These are phyloP conservation scores for Solanum hybrid DNA, from an alignment of 305 asterid genomes.

Conservation along the genomic window DNA sequence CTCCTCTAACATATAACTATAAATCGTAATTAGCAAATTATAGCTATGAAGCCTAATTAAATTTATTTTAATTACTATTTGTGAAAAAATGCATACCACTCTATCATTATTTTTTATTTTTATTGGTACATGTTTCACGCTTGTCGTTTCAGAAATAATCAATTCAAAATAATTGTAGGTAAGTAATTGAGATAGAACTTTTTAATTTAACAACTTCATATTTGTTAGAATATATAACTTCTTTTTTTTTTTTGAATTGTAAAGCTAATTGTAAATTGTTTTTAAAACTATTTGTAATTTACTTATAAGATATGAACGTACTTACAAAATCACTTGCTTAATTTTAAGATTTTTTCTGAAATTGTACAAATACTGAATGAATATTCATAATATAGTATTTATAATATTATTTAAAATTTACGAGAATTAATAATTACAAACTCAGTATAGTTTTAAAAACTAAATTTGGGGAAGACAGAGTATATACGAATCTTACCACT, in stretches of 20 bases:
- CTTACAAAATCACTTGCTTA: neutral
- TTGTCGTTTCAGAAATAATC: neutral
- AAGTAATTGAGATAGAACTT: neutral
- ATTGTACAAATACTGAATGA: neutral
- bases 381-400: neutral
- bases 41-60: too few species aligned
- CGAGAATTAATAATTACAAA: neutral
- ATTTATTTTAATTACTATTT: too few species aligned
- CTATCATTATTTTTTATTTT: too few species aligned
- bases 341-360: neutral
- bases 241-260: too few species aligned
- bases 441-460: too few species aligned
- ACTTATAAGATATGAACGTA: neutral
- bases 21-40: too few species aligned
- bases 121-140: neutral
- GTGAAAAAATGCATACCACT: too few species aligned
- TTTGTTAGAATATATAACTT: neutral
- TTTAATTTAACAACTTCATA: neutral
- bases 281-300: neutral
- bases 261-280: neutral
- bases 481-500: too few species aligned
- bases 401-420: neutral
- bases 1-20: too few species aligned
- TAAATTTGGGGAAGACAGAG: fast-evolving
- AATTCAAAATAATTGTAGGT: neutral